Conservation (phyloP, 257 asterid species). For the Scutellaria minor region DNA sequence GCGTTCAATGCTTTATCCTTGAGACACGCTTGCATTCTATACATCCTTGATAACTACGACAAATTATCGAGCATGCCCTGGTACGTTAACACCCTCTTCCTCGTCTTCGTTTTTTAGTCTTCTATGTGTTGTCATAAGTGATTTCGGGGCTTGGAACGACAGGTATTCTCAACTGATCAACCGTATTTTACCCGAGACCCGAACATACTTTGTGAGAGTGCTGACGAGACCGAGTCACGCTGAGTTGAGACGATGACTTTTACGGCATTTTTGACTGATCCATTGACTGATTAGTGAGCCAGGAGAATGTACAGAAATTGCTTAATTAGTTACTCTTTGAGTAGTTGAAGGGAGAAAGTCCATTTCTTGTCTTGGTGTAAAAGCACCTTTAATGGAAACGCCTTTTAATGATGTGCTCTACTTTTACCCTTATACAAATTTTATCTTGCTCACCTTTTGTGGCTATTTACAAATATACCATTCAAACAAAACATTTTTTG, state of each 20-base stretch:
- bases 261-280: slow-evolving; percentile 52
- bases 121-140: neutral
- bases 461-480: no score
- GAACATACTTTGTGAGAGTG: slow-evolving; percentile 68
- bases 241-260: slow-evolving; percentile 54
- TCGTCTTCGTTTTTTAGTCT: neutral
- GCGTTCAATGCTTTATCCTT: slow-evolving; percentile 82
- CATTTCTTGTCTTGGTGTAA: slow-evolving; percentile 40
- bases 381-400: slow-evolving; percentile 28
- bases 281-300: slow-evolving; percentile 49
- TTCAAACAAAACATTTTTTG: no score
- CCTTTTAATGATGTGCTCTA: slow-evolving; percentile 25
- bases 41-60: slow-evolving; percentile 78
- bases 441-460: neutral
- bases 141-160: slow-evolving; percentile 31
- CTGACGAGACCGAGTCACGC: slow-evolving; percentile 63
- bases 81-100: slow-evolving; percentile 46
- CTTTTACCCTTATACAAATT: neutral
- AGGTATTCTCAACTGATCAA: slow-evolving; percentile 79
- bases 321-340: slow-evolving; percentile 41
- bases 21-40: slow-evolving; percentile 79
- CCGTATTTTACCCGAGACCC: slow-evolving; percentile 80
- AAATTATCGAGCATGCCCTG: slow-evolving; percentile 64
- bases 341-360: slow-evolving; percentile 36
- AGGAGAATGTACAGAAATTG: slow-evolving; percentile 64